Conservation (phyloP, 2,329 filamentous ascomycete species). For the Microdochium paspali region DNA sequence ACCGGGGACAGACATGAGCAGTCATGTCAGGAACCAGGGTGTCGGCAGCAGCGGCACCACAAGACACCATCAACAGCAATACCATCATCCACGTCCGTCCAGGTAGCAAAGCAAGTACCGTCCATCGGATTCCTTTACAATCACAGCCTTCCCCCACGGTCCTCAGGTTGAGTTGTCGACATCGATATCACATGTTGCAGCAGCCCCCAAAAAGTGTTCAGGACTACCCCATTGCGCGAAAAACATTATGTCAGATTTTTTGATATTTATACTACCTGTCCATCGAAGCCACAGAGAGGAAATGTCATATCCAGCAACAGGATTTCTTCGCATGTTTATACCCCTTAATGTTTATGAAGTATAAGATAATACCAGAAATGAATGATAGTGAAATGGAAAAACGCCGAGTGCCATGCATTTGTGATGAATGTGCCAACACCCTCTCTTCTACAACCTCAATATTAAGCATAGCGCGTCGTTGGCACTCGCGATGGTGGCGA, state of each 20-base stretch:
- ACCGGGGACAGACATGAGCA: constrained; percentile 5
- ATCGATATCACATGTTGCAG: background rate
- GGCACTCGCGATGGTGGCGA: constrained; percentile 7
- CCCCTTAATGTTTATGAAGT: background rate
- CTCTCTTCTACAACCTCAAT: background rate
- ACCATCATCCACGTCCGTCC: background rate
- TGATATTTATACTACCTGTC: background rate
- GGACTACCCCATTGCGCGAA: too few species aligned
- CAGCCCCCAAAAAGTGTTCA: too few species aligned
- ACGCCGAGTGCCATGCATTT: background rate
- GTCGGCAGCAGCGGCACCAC: constrained; percentile 4
- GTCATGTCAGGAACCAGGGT: background rate
- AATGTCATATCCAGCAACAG: background rate
- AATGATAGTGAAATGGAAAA: background rate
- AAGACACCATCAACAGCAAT: background rate
- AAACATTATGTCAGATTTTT: background rate
- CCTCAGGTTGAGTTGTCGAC: constrained; percentile 4
- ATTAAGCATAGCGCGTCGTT: constrained; percentile 10
- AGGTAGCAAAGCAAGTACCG: too few species aligned
- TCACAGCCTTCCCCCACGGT: too few species aligned
- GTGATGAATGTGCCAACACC: background rate
- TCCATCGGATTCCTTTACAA: too few species aligned
- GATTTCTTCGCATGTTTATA: background rate
- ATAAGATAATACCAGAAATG: background rate
- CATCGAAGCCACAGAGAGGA: background rate